Conservation (phyloP, 768 basidiomycete genomes). For the Porphyrellus cyaneotinctus region DNA sequence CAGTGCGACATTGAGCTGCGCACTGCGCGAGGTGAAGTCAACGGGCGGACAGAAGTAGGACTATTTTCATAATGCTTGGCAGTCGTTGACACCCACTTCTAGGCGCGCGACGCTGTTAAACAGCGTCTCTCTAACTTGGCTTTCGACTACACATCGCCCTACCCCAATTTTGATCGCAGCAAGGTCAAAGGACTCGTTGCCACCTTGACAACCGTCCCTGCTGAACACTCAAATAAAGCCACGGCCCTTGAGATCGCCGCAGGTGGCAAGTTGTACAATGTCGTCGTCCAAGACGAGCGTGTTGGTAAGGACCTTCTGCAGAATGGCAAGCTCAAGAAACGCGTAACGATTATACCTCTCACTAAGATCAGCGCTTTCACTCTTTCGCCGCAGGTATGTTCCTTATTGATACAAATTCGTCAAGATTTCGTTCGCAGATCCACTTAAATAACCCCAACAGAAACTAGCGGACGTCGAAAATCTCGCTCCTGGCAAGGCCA, state of each 20-base stretch:
- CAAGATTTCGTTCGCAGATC: not conserved
- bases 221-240: conserved; percentile 68
- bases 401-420: not conserved
- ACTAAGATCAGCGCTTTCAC: conserved; percentile 78
- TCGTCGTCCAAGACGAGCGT: conserved; percentile 88
- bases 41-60: conserved; percentile 58
- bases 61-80: not conserved
- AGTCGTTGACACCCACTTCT: conserved; percentile 7
- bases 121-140: conserved; percentile 66
- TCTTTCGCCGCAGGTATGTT: conserved; percentile 47
- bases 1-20: conserved; percentile 48
- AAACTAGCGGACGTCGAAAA: conserved; percentile 70
- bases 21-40: conserved; percentile 51
- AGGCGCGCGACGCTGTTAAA: conserved; percentile 69
- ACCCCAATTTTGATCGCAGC: conserved; percentile 73
- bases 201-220: conserved; percentile 73
- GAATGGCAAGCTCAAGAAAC: conserved; percentile 73
- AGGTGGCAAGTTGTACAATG: conserved; percentile 85
- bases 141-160: conserved; percentile 79
- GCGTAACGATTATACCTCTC: conserved; percentile 90
- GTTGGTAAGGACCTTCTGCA: conserved; percentile 83
- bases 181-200: conserved; percentile 93
- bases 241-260: conserved; percentile 93
- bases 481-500: conserved; percentile 76
- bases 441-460: conserved; percentile 36